phyloP scores from a whole-genome alignment of 352 stramenopile species.

The Plasmopara muralis region DNA sequence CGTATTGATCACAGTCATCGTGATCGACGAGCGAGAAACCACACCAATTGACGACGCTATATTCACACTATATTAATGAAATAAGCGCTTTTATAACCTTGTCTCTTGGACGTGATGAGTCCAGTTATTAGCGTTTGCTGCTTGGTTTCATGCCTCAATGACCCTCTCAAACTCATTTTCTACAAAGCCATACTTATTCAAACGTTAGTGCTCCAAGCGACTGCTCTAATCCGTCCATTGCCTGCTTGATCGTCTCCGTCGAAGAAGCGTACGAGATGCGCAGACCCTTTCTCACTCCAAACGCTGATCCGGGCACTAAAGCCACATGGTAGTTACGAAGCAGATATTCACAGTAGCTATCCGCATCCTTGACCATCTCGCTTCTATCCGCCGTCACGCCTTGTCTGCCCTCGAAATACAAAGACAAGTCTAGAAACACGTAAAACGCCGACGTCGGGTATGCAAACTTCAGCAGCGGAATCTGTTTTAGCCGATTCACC shows the following conservation, averaged over 20 bases:
- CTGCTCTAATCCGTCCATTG: constrained; percentile 62
- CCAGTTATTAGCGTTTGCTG: no score
- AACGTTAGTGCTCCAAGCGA: constrained; percentile 42
- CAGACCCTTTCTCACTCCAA: constrained; percentile 89
- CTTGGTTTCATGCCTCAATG: no score
- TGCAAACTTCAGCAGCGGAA: constrained; percentile 75
- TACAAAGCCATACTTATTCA: constrained; percentile 1
- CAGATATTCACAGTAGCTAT: constrained; percentile 90
- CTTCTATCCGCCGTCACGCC: constrained; percentile 31
- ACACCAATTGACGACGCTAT: no score
- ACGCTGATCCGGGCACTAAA: constrained; percentile 93
- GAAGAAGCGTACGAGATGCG: constrained; percentile 97
- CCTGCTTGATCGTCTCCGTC: constrained; percentile 76
- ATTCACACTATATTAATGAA: no score
- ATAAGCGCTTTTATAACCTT: no score
- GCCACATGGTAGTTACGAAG: constrained; percentile 90
- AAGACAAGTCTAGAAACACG: constrained; percentile 88
- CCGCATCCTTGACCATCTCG: constrained; percentile 41
- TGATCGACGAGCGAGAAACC: no score
- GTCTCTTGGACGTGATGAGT: no score
- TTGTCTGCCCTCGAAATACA: constrained; percentile 66
- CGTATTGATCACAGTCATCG: no score
- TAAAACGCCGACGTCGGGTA: constrained; percentile 95
- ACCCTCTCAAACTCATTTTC: neutral
- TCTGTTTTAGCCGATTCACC: constrained; percentile 69